Percentiles rank a stretch among this genome's conserved stretches.
Conservation (phyloP, 345 rosid species). For the Ceriops tagal region DNA sequence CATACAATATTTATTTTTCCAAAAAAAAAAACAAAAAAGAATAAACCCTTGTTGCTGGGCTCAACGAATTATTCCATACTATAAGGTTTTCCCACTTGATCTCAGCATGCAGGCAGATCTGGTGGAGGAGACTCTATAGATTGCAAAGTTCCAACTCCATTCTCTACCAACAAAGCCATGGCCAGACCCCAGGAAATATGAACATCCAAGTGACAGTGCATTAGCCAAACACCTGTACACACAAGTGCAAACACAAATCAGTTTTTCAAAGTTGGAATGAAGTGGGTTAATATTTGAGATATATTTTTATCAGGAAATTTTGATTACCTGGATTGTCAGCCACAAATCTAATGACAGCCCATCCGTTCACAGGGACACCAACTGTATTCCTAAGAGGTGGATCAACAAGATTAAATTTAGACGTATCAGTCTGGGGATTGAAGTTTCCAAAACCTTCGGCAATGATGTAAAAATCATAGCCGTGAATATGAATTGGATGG, state of each 20-base stretch:
- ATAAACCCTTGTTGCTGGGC: conserved; percentile 13
- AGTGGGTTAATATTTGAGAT: not conserved
- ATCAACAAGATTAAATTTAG: conserved; percentile 37
- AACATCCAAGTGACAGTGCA: conserved; percentile 37
- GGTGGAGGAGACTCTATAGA: conserved; percentile 28
- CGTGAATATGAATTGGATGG: conserved; percentile 51
- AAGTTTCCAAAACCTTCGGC: conserved; percentile 44
- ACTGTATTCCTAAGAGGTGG: conserved; percentile 38
- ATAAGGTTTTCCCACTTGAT: not conserved
- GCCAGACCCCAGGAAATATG: conserved; percentile 32
- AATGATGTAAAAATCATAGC: conserved; percentile 44
- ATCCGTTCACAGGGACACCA: conserved; percentile 39
- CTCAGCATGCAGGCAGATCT: conserved; percentile 30
- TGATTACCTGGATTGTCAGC: conserved; percentile 42
- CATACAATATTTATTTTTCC: not conserved
- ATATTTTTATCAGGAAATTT: not conserved
- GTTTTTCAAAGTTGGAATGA: not conserved
- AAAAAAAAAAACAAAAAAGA: not conserved
- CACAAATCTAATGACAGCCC: conserved; percentile 43
- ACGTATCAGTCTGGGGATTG: conserved; percentile 27
- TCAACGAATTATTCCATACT: conserved; percentile 2
- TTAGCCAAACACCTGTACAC: conserved; percentile 29
- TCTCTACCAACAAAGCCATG: conserved; percentile 30
- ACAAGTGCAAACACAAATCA: not conserved
- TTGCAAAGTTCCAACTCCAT: conserved; percentile 25